These are phyloP conservation scores for Crotalaria pallida DNA, from an alignment of 306 rosid species.

Conservation along the genomic window DNA sequence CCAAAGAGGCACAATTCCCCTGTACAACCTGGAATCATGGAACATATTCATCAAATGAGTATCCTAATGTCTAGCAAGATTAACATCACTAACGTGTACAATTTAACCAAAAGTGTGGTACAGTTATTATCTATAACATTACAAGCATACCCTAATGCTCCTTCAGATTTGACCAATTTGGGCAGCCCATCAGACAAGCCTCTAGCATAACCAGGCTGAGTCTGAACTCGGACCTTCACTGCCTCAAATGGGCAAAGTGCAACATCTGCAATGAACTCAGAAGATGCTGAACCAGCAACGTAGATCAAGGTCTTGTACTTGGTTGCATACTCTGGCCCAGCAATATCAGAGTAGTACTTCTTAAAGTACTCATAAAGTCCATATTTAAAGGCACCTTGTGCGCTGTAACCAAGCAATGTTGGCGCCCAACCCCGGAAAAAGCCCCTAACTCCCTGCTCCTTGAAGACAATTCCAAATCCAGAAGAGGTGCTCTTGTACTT, in stretches of 20 bases:
- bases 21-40: constrained; percentile 61
- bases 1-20: constrained; percentile 92
- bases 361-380: constrained; percentile 85
- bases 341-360: constrained; percentile 88
- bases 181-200: constrained; percentile 88
- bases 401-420: constrained; percentile 81
- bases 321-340: constrained; percentile 78
- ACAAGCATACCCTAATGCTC: constrained; percentile 64
- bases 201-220: constrained; percentile 88
- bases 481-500: constrained; percentile 72
- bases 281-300: constrained; percentile 91
- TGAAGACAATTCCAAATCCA: constrained; percentile 70
- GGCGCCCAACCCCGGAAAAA: constrained; percentile 93
- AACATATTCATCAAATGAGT: constrained; percentile 16
- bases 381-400: constrained; percentile 95
- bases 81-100: background rate
- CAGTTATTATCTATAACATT: background rate
- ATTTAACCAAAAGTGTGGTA: background rate
- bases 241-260: constrained; percentile 97
- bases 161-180: constrained; percentile 75
- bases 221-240: constrained; percentile 86
- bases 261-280: constrained; percentile 87
- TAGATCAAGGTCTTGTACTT: constrained; percentile 95
- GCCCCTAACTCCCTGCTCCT: constrained; percentile 82
- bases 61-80: background rate